These are phyloP conservation scores for Sphagnum fallax DNA, from an alignment of 228 moss, liverwort and hornwort species.

Conservation along the genomic window DNA sequence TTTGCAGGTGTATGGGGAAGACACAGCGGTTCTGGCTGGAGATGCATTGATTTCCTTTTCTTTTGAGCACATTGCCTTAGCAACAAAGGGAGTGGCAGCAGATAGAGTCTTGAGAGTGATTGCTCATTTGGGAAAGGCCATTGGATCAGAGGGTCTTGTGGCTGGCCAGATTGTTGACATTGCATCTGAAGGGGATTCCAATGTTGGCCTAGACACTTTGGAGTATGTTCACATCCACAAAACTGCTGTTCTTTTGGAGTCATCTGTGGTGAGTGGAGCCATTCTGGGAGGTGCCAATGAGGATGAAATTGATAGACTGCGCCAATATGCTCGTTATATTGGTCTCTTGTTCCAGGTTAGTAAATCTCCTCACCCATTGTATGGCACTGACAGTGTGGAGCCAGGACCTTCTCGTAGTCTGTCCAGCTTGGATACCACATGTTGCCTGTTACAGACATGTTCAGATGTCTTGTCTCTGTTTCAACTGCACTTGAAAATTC, in stretches of 20 bases:
- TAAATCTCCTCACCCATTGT: too few species aligned
- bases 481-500: too few species aligned
- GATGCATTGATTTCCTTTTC: constrained; percentile 67
- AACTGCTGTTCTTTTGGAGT: constrained; percentile 69
- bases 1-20: constrained; percentile 41
- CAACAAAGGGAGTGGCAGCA: constrained; percentile 50
- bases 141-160: constrained; percentile 75
- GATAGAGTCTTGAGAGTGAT: constrained; percentile 59
- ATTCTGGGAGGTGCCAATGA: constrained; percentile 76
- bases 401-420: too few species aligned
- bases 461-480: too few species aligned
- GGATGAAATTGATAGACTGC: constrained; percentile 62
- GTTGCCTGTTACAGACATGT: too few species aligned
- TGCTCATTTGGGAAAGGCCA: constrained; percentile 56
- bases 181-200: constrained; percentile 43
- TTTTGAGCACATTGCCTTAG: constrained; percentile 70
- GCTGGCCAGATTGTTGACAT: constrained; percentile 83
- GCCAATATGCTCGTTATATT: constrained; percentile 56
- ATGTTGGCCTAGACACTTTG: constrained; percentile 50
- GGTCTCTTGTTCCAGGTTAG: constrained; percentile 77
- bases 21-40: constrained; percentile 62
- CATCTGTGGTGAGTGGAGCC: constrained; percentile 77
- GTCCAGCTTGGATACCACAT: too few species aligned
- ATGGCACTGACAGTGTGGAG: too few species aligned
- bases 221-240: constrained; percentile 85